These are phyloP conservation scores for Rozella allomycis DNA, from an alignment of 371 early-diverging fungal genomes.

Conservation along the genomic window DNA sequence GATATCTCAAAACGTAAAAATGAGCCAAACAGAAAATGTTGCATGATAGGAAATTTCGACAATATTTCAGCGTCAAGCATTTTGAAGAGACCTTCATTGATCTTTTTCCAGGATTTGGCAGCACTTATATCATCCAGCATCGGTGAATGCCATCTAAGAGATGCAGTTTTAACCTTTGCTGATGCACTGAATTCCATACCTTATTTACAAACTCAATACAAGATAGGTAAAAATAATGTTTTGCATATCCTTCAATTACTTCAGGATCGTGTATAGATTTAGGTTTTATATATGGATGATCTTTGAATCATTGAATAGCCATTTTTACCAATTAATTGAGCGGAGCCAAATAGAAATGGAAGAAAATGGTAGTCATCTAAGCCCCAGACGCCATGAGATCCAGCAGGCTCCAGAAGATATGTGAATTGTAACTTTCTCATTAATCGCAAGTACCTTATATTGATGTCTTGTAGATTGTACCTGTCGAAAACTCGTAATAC, in stretches of 20 bases:
- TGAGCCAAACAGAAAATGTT: slow-evolving; percentile 89
- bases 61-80: slow-evolving; percentile 96
- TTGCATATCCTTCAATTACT: background rate
- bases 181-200: background rate
- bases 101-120: slow-evolving; percentile 74
- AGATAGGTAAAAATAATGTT: background rate
- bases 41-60: slow-evolving; percentile 89
- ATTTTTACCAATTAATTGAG: slow-evolving; percentile 3
- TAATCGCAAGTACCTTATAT: slow-evolving; percentile 9
- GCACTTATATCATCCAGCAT: slow-evolving; percentile 89
- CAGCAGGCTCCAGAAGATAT: slow-evolving; percentile 20
- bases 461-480: no score
- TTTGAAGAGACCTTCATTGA: slow-evolving; percentile 79
- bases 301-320: background rate
- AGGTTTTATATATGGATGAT: background rate
- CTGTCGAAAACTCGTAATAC: slow-evolving; percentile 57
- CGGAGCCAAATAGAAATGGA: slow-evolving; percentile 14
- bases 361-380: slow-evolving; percentile 18
- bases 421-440: slow-evolving; percentile 9
- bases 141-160: slow-evolving; percentile 51
- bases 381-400: slow-evolving; percentile 14
- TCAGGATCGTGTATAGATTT: background rate
- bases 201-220: background rate
- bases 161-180: slow-evolving; percentile 14
- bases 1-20: slow-evolving; percentile 18